A percentile compares a stretch with the other conserved stretches of the same genome.
These are phyloP conservation scores for Phaeophleospora eucalypticola DNA, from an alignment of 2,329 filamentous ascomycete genomes.

Conservation along the genomic window DNA sequence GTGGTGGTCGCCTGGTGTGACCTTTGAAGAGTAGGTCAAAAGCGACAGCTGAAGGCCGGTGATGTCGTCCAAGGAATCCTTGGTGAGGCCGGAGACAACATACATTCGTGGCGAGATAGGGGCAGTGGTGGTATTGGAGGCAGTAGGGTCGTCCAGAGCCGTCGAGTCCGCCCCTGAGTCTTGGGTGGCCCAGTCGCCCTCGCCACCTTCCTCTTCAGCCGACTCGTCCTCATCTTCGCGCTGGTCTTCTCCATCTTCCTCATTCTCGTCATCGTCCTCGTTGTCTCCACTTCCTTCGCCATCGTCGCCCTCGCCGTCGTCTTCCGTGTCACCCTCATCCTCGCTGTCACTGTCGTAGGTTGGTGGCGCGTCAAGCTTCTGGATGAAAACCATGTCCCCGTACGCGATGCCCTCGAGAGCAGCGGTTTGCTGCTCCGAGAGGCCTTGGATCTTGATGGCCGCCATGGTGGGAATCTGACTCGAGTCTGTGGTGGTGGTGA, in stretches of 20 bases:
- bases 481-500: neutral
- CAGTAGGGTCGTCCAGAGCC: conserved; percentile 1
- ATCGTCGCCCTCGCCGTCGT: conserved; percentile 11
- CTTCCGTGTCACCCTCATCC: conserved; percentile 11
- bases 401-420: neutral
- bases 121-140: neutral
- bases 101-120: conserved; percentile 9
- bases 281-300: conserved; percentile 7
- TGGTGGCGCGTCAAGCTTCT: neutral
- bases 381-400: conserved; percentile 3
- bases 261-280: conserved; percentile 10
- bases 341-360: neutral
- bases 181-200: no score
- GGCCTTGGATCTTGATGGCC: neutral
- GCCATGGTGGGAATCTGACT: neutral
- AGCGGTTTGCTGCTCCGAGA: neutral
- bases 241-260: conserved; percentile 2
- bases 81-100: conserved; percentile 13
- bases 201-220: neutral
- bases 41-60: conserved; percentile 13
- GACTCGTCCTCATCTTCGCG: conserved; percentile 4
- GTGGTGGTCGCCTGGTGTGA: conserved; percentile 7
- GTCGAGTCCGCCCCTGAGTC: neutral
- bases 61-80: conserved; percentile 9
- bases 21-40: conserved; percentile 12